Base-by-base conservation (phyloP, 2,329 filamentous ascomycete genomes). In the Verticillium dahliae region DNA sequence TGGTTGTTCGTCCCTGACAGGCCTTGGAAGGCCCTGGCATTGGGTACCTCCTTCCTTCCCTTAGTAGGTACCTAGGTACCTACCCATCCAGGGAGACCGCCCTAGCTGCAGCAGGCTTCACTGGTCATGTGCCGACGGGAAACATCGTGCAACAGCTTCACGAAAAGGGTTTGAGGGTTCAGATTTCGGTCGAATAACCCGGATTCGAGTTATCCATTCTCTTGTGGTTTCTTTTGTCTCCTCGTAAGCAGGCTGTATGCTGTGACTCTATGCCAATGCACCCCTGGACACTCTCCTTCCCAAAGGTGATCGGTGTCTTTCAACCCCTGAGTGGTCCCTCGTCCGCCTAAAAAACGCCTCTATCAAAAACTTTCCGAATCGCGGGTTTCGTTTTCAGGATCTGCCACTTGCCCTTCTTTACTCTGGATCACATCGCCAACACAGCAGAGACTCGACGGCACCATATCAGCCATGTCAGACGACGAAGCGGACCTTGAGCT, bases 401-500 rank as follows among this genome's bases (percentile, higher is more conserved):
- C 45, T 10, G 9, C n/a, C 18, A n/a, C 18, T 27, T 7, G n/a
- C 45, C 10, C 22, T 22, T 18, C 3, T 5, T 10, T 52, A 22
- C 45, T 18, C n/a, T 10, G n/a, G 9, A 52, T 18, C n/a, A 6
- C 45, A 13, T 27, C 45, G 18, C 7, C 39, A 6, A 45, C 14
- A 45, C 39, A 18, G 15, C n/a, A 13, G 10, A 27, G 18, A n/a
- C 45, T 52, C 45, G 18, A 7, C 18, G 10, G 45, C 45, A 52
- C 45, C 18, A 27, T 6, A 22, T 6, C 57, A 64, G 78, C 57
- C 68, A 96, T 96, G 90, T 96, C 91, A 56, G 92, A 97, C 79
- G 91, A 96, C 75, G 94, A 97, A 74, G 88, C 89, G 57, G 94
- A 97, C 71, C 89, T 85, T 50, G 93, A 97, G 76, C 86, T 98